phyloP scores from a whole-genome alignment of 2,329 filamentous ascomycete genomes.

The Alternaria brassicicola region DNA sequence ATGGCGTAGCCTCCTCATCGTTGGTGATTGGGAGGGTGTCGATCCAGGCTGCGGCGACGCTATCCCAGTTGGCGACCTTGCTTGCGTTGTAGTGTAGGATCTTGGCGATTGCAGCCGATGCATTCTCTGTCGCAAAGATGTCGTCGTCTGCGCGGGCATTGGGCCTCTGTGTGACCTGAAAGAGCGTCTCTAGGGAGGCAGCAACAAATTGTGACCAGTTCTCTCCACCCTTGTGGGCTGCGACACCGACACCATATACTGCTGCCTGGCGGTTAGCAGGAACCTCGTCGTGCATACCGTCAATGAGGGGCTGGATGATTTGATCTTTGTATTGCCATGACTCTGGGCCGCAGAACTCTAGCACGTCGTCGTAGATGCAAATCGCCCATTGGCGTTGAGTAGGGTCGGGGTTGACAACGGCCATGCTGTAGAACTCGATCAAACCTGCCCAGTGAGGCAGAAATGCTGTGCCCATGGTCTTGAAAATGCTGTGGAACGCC shows the following conservation, averaged over 20 bases:
- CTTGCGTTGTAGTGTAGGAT: slow-evolving; percentile 87
- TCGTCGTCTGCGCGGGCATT: slow-evolving; percentile 90
- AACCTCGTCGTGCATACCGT: slow-evolving; percentile 83
- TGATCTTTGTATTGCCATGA: slow-evolving; percentile 85
- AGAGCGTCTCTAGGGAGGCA: slow-evolving; percentile 78
- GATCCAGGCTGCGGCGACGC: slow-evolving; percentile 83
- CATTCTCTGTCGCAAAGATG: slow-evolving; percentile 96
- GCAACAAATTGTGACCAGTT: slow-evolving; percentile 88
- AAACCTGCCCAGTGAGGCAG: slow-evolving; percentile 86
- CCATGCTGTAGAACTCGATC: slow-evolving; percentile 82
- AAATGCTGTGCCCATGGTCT: slow-evolving; percentile 87
- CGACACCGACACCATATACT: slow-evolving; percentile 93
- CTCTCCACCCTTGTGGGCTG: slow-evolving; percentile 87
- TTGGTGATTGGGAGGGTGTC: slow-evolving; percentile 90
- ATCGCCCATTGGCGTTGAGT: slow-evolving; percentile 98
- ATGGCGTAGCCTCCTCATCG: slow-evolving; percentile 96
- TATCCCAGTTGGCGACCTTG: slow-evolving; percentile 76
- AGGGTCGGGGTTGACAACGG: slow-evolving; percentile 79
- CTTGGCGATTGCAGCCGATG: slow-evolving; percentile 94
- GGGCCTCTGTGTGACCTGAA: slow-evolving; percentile 80
- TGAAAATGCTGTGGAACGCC: slow-evolving; percentile 98
- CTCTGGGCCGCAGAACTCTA: slow-evolving; percentile 92
- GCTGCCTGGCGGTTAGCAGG: slow-evolving; percentile 95
- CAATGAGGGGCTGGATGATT: slow-evolving; percentile 84
- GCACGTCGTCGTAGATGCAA: slow-evolving; percentile 97